Evolutionary conservation across 2,329 filamentous ascomycete genomes (phyloP).

Genomic region (Alternaria ventricosa): DNA sequence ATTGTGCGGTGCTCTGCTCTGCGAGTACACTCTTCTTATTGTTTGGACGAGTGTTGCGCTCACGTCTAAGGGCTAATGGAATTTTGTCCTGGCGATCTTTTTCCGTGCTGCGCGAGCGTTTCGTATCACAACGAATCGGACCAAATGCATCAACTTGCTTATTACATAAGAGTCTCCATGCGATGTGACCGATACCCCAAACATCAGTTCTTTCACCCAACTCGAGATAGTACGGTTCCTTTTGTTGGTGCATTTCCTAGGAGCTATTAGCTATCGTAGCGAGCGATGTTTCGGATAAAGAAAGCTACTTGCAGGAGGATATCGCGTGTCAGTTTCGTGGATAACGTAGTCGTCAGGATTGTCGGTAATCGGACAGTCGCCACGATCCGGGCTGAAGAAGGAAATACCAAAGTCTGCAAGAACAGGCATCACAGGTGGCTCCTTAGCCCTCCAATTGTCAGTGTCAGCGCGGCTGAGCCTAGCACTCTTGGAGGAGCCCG

Average conservation of each 20-base stretch:
- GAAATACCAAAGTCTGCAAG: neutral
- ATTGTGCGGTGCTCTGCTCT: neutral
- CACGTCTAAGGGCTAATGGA: neutral
- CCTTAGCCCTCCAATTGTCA: neutral
- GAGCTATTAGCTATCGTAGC: neutral
- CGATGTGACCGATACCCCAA: slow-evolving; percentile 2
- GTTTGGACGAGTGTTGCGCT: neutral
- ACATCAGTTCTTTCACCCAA: slow-evolving; percentile 2
- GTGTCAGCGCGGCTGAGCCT: neutral
- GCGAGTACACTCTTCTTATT: neutral
- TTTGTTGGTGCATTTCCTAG: neutral
- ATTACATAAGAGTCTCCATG: neutral
- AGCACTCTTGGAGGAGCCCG: neutral
- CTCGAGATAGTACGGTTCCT: neutral
- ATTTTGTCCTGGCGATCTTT: neutral
- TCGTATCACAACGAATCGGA: neutral
- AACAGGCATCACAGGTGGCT: neutral
- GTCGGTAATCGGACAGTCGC: neutral
- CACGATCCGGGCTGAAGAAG: neutral
- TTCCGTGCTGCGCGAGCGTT: neutral
- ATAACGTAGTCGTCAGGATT: neutral
- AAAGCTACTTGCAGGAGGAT: neutral
- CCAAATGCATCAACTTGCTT: neutral
- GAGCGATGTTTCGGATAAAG: neutral
- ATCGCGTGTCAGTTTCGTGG: neutral